Percentiles rank a stretch among this genome's conserved stretches.
These are phyloP conservation scores for Colletotrichum sidae DNA, from an alignment of 2,329 filamentous ascomycete species.

Conservation along the genomic window DNA sequence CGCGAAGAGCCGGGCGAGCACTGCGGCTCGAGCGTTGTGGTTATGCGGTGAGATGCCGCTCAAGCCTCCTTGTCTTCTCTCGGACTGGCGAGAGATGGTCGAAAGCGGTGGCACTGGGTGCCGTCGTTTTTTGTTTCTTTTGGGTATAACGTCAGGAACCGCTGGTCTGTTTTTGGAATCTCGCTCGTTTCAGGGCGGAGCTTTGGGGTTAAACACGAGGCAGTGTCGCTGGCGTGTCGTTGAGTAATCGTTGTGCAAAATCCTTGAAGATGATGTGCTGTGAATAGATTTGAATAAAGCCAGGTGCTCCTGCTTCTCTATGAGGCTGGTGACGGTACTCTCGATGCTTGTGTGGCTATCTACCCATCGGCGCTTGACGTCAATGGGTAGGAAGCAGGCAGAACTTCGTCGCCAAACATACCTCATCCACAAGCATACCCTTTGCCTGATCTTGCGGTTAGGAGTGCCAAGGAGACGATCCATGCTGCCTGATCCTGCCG, in stretches of 20 bases:
- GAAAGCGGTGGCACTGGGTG: background rate
- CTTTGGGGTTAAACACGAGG: background rate
- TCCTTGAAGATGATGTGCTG: too few species aligned
- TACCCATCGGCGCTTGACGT: too few species aligned
- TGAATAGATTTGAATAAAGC: too few species aligned
- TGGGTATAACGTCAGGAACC: slow-evolving; percentile 17
- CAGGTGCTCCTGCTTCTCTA: too few species aligned
- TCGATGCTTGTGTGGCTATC: too few species aligned
- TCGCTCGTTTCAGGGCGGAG: slow-evolving; percentile 26
- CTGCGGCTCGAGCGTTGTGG: slow-evolving; percentile 32
- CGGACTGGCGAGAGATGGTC: background rate
- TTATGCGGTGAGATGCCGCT: slow-evolving; percentile 23
- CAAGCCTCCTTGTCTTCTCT: slow-evolving; percentile 3
- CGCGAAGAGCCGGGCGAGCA: slow-evolving; percentile 3
- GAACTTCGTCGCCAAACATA: too few species aligned
- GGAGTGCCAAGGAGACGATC: slow-evolving; percentile 2
- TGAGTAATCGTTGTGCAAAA: too few species aligned
- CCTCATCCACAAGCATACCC: too few species aligned
- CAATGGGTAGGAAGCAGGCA: too few species aligned
- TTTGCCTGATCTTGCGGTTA: background rate
- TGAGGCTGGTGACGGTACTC: too few species aligned
- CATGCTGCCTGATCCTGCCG: background rate
- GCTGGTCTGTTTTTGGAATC: slow-evolving; percentile 25
- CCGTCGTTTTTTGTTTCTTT: slow-evolving; percentile 10
- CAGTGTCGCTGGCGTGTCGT: too few species aligned